Base-by-base conservation (phyloP, 2,329 filamentous ascomycete species). In the Diaporthe ilicicola region DNA sequence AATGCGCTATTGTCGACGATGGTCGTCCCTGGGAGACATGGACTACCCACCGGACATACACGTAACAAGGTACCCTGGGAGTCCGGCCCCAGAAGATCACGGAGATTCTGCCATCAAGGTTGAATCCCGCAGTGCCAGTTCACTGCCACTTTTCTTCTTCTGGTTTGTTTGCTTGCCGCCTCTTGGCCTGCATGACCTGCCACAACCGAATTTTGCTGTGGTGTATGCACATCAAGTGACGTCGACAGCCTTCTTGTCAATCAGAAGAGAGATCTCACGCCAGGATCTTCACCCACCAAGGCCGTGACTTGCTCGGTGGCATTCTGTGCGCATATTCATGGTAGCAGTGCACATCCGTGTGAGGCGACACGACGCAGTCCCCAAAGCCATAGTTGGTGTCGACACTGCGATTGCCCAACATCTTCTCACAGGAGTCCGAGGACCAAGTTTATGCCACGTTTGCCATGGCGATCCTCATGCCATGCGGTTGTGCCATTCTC, bases 171-270 rank as follows among this genome's bases (percentile, higher is more conserved):
- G 69, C 53, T 67, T 59, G 50, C 32, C 19, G n/a, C 9, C 29
- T 24, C 69, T 67, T 68, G 59, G 56, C 59, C 17, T 70, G 68
- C 68, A 67, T 59, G 15, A 37, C 27, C 39, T 42, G 56, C 42
- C 24, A 69, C 44, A 24, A 42, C 53, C 44, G 27, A n/a, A 19
- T 17, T 39, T 19, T 29, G 24, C 32, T 34, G 32, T 39, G 65
- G 19, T 27, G 24, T 50, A 27, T 56, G 65, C 53, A 51, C 29
- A 24, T 29, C 13, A 59, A 22, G 53, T 51, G 66, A 68, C 42
- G 53, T 39, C 44, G 32, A 50, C 22, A 27, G 19, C 8, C 19
- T 24, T 48, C 15, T 27, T 29, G 19, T 39, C 34, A 59, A 59
- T 42, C 32, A 39, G 24, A 39, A 17, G 51, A 54, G 19, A 27